Evolutionary conservation across 345 rosid genomes (phyloP), one percentile per base, ranked within the genome.

Genomic region (Murraya paniculata): DNA sequence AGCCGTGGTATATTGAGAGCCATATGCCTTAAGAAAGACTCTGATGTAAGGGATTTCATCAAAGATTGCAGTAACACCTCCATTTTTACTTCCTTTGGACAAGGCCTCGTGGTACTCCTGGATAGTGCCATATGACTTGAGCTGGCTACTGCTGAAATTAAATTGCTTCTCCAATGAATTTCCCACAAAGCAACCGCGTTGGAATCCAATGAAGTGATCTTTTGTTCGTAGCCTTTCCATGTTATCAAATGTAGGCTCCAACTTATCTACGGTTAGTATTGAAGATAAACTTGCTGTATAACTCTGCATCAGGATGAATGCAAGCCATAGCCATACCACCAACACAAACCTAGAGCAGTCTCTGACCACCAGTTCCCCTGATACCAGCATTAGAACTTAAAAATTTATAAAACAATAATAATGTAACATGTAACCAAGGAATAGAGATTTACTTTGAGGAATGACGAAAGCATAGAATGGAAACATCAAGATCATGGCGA

Each of bases 261-360:
- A 31, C 21, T 76, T 64, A 11, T 83, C 38, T 0, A 81, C 66
- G 2, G 83, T 83, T 19, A 83, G 24, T 7, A 80, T 21, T 7
- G 79, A 73, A 2, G 79, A 45, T 24, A 83, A 78, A 48, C 77
- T 73, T 10, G 86, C 86, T 2, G 79, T 77, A 58, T 83, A 83
- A 50, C 83, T 83, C 33, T 71, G 86, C 7, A 78, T 62, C 4
- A 83, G 55, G 41, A 83, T 77, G 5, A 80, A 60, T 8, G 78
- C 80, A 45, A 81, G 61, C 48, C 81, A 81, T 2, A 75, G 57
- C 86, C 86, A 84, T 75, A 78, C 14, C 21, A 81, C n/a, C 16
- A 84, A 57, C 55, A 80, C 79, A 45, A 78, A 69, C 55, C 79
- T 74, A 27, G 86, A 30, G 71, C 36, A 65, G 41, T 75, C 73